A percentile compares a stretch with the other conserved stretches of the same genome.
These are phyloP conservation scores for Cryptococcus sp. DNA, from an alignment of 1,284 basidiomycete genomes.

Conservation along the genomic window DNA sequence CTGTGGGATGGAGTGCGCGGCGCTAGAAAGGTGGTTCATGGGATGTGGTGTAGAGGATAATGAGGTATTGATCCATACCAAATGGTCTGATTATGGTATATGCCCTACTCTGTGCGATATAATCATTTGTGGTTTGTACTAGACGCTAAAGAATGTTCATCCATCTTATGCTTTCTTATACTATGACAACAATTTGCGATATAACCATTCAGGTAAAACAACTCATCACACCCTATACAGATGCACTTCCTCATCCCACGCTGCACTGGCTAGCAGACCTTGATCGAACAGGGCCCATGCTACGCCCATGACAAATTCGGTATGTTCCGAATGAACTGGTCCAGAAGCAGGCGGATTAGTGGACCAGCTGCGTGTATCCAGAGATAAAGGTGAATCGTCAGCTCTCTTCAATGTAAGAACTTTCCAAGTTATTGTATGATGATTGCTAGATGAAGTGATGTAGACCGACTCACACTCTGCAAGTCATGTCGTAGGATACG, in stretches of 20 bases:
- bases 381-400: too few species aligned
- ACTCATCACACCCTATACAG: slow-evolving; percentile 59
- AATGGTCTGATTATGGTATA: too few species aligned
- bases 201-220: too few species aligned
- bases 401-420: too few species aligned
- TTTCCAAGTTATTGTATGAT: too few species aligned
- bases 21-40: not conserved
- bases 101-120: too few species aligned
- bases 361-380: slow-evolving; percentile 52
- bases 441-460: not conserved
- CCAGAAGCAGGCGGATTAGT: slow-evolving; percentile 53
- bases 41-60: not conserved
- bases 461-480: slow-evolving; percentile 68
- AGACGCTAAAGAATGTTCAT: too few species aligned
- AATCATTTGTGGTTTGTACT: too few species aligned
- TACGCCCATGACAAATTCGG: slow-evolving; percentile 91
- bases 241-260: slow-evolving; percentile 85
- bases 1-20: not conserved
- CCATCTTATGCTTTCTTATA: not conserved
- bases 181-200: not conserved
- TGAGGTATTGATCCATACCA: too few species aligned
- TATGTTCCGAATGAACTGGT: slow-evolving; percentile 79
- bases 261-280: slow-evolving; percentile 78
- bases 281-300: slow-evolving; percentile 81
- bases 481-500: slow-evolving; percentile 86